These are phyloP conservation scores for Collariella sp. DNA, from an alignment of 495 filamentous ascomycete genomes.

Conservation along the genomic window DNA sequence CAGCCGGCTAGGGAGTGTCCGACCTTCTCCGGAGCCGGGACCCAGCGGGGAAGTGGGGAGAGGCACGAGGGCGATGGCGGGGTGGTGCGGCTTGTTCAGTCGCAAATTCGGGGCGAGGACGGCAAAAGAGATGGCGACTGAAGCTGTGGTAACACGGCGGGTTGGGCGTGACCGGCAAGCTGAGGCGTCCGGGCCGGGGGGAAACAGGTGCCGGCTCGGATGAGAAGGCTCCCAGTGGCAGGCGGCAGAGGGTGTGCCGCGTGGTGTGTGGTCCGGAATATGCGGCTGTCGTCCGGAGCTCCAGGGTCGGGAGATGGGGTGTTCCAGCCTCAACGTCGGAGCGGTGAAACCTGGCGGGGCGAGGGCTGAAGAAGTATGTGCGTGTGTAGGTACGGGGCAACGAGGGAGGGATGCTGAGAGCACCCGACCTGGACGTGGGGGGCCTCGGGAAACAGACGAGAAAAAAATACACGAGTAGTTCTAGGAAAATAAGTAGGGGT, in stretches of 20 bases:
- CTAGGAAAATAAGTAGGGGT: too few species aligned
- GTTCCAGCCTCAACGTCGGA: neutral
- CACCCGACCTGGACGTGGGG: neutral
- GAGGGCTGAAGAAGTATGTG: neutral
- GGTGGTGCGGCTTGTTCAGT: neutral
- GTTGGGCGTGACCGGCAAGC: neutral
- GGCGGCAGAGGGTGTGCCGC: constrained; percentile 1
- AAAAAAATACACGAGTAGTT: too few species aligned
- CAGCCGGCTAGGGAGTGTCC: neutral
- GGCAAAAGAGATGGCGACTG: neutral
- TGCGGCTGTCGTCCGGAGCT: neutral
- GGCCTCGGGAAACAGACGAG: too few species aligned
- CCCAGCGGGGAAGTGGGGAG: neutral
- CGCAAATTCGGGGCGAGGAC: too few species aligned
- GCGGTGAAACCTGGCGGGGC: neutral
- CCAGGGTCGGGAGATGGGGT: neutral
- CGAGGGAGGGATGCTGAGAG: neutral
- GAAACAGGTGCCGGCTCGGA: neutral
- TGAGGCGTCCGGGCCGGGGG: neutral
- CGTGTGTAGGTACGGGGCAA: neutral
- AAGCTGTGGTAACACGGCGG: neutral
- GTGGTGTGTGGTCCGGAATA: constrained; percentile 1
- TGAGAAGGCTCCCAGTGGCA: neutral
- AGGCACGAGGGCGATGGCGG: neutral
- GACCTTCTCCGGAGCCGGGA: constrained; percentile 1